Percentiles rank a stretch among this genome's conserved stretches.
Conservation (phyloP, 2,329 filamentous ascomycete species). For the Neurospora sp. region DNA sequence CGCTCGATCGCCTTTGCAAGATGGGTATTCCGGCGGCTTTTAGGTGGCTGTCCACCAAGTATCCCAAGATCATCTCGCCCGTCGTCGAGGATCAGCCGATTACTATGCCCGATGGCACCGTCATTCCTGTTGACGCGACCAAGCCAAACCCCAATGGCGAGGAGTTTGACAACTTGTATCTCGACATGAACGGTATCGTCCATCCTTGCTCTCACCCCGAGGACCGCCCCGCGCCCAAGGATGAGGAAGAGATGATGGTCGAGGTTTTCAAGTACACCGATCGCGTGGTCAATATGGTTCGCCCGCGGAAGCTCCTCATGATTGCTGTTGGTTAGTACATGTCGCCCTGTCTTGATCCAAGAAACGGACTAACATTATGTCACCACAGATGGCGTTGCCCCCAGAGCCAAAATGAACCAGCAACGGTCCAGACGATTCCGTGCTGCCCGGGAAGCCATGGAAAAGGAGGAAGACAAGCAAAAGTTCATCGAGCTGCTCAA, state of each 20-base stretch:
- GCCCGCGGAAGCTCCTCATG: conserved; percentile 90
- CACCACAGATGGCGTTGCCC: conserved; percentile 76
- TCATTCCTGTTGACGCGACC: conserved; percentile 77
- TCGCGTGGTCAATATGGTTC: conserved; percentile 96
- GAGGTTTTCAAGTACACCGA: conserved; percentile 99
- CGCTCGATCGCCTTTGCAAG: conserved; percentile 16
- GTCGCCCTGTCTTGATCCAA: neutral
- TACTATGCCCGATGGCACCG: conserved; percentile 68
- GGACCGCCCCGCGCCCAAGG: conserved; percentile 78
- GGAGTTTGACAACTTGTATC: conserved; percentile 94
- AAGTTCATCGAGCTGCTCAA: conserved; percentile 79
- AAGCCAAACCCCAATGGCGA: conserved; percentile 91
- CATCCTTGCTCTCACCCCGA: conserved; percentile 98
- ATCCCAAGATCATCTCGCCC: conserved; percentile 90
- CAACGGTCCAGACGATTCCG: conserved; percentile 94
- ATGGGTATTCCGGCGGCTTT: conserved; percentile 97
- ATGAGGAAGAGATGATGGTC: conserved; percentile 99
- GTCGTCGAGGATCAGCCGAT: conserved; percentile 80
- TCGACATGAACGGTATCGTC: conserved; percentile 99
- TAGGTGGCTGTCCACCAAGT: conserved; percentile 92
- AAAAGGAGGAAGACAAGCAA: conserved; percentile 85
- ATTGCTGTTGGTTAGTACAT: conserved; percentile 71
- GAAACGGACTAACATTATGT: conserved; percentile 18
- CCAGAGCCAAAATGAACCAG: conserved; percentile 99
- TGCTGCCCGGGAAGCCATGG: conserved; percentile 84